Evolutionary conservation across 2,329 filamentous ascomycete species (phyloP), one percentile per base, ranked within the genome.

Genomic region (Diaporthe citriasiana): DNA sequence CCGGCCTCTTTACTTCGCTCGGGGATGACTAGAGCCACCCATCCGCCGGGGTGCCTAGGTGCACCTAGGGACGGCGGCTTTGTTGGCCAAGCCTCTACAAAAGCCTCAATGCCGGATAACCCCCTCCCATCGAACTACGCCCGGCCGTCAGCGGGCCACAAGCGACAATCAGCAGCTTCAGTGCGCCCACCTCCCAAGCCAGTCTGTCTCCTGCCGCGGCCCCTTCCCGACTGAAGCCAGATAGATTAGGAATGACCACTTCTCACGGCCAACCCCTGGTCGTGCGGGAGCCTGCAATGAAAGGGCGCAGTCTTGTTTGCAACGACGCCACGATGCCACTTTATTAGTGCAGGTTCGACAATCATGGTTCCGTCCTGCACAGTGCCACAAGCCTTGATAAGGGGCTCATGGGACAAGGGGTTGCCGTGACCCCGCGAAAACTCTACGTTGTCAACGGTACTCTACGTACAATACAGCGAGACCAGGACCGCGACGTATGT

Each of bases 251-350:
- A 73, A 56, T 66, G 33, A 68, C 57, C 71, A 59, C 53, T 25
- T 63, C 57, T 59, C 35, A 57, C 55, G 66, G 45, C 33, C 33
- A 71, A 53, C 73, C 51, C 51, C 53, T 27, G 55, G 53, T 55
- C 38, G 38, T 25, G 30, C 57, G 45, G 73, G 38, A 70, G 47
- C n/a, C 56, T 73, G 70, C 51, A 51, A 71, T 45, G 55, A 51
- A 63, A 45, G 47, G 40, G 69, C 33, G 38, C 17, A 53, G 30
- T 42, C 71, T 42, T 59, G 70, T 66, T 75, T 66, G 45, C 71
- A 68, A 42, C 71, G 56, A 53, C 73, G 73, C 73, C 71, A 73
- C 65, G 42, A 71, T 73, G 63, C 55, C 65, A 71, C 57, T 65
- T 70, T 60, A 73, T 70, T 66, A 73, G 71, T 66, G 55, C 56